Percentiles rank a stretch among this genome's conserved stretches.
phyloP scores from a whole-genome alignment of 495 filamentous ascomycete species.

The Xylaria telfairii region DNA sequence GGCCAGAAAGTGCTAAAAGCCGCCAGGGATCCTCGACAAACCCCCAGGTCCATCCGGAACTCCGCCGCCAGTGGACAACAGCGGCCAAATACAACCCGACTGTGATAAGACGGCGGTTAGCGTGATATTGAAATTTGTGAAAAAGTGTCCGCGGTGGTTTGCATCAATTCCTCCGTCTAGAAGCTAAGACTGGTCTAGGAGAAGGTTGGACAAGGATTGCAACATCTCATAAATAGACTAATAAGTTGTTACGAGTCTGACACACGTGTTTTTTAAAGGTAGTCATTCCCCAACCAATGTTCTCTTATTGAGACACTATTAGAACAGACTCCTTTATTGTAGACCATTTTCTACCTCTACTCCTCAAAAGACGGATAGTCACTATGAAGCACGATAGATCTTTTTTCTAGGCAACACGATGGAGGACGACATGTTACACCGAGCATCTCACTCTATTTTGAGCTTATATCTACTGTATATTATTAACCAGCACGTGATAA shows the following conservation, averaged over 20 bases:
- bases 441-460: neutral
- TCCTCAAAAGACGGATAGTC: neutral
- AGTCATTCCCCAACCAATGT: neutral
- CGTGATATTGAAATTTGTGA: neutral
- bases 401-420: neutral
- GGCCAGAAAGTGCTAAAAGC: neutral
- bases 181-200: neutral
- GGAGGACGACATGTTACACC: no score
- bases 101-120: neutral
- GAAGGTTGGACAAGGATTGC: neutral
- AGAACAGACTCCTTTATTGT: neutral
- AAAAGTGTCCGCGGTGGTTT: conserved; percentile 18
- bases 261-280: neutral
- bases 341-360: neutral
- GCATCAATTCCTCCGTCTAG: conserved; percentile 14
- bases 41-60: neutral
- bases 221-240: conserved; percentile 8
- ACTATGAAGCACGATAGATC: neutral
- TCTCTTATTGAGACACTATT: neutral
- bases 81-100: conserved; percentile 14
- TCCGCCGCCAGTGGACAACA: neutral
- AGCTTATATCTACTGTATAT: no score
- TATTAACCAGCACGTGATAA: no score
- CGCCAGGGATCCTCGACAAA: neutral
- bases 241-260: neutral